Percentiles rank a stretch among this genome's conserved stretches.
These are phyloP conservation scores for Funneliformis geosporum DNA, from an alignment of 192 early-diverging fungal genomes.

Conservation along the genomic window DNA sequence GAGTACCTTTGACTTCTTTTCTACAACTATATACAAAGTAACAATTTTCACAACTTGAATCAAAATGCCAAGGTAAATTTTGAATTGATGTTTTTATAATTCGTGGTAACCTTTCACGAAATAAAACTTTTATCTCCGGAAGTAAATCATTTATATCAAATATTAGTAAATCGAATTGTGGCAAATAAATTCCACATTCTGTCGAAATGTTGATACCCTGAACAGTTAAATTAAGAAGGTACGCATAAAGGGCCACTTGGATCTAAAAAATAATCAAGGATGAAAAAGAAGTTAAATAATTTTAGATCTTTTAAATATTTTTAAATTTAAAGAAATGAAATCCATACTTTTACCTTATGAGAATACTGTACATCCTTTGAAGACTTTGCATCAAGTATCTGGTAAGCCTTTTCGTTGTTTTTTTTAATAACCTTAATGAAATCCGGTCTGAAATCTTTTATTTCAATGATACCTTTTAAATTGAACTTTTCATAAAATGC, in stretches of 20 bases:
- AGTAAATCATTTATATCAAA: conserved; percentile 34
- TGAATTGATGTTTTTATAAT: conserved; percentile 1
- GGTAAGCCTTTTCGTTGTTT: not conserved
- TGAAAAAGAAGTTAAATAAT: too few relatives aligned
- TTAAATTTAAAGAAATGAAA: too few relatives aligned
- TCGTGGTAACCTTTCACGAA: conserved; percentile 17
- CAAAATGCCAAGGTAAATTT: conserved; percentile 25
- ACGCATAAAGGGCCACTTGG: conserved; percentile 34
- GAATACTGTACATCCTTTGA: not conserved
- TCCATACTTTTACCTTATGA: not conserved
- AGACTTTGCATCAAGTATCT: not conserved
- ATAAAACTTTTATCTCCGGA: conserved; percentile 32
- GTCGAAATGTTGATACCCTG: not conserved
- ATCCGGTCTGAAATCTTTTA: not conserved
- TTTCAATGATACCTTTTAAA: not conserved
- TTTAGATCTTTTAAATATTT: too few relatives aligned
- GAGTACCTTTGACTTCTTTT: conserved; percentile 19
- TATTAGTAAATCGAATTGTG: not conserved
- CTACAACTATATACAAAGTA: conserved; percentile 30
- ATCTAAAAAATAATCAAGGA: conserved; percentile 4
- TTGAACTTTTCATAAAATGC: not conserved
- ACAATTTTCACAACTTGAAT: conserved; percentile 33
- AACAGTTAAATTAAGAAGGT: conserved; percentile 23
- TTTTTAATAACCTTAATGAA: not conserved
- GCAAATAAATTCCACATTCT: conserved; percentile 30